These are phyloP conservation scores for Stemphylium vesicarium DNA, from an alignment of 2,329 filamentous ascomycete genomes.

Conservation along the genomic window DNA sequence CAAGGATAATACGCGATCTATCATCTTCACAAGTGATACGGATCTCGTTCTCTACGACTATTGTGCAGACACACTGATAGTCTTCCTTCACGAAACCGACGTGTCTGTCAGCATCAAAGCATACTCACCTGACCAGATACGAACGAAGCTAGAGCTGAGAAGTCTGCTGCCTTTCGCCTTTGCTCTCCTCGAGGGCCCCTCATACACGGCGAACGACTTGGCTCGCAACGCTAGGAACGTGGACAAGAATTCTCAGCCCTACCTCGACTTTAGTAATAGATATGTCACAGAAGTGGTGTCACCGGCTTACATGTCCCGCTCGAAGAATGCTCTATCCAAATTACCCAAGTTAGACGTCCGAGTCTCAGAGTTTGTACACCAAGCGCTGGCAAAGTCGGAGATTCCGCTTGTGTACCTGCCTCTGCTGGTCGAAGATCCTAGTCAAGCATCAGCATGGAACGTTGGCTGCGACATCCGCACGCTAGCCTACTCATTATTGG, in stretches of 20 bases:
- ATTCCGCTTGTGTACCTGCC: conserved; percentile 65
- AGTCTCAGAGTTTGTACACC: conserved; percentile 41
- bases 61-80: conserved; percentile 65
- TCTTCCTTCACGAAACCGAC: conserved; percentile 72
- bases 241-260: conserved; percentile 25
- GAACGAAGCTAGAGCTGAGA: conserved; percentile 53
- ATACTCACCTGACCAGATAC: conserved; percentile 55
- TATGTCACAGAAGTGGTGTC: conserved; percentile 24
- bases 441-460: conserved; percentile 52
- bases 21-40: conserved; percentile 82
- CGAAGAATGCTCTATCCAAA: not conserved
- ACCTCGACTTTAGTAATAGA: conserved; percentile 39
- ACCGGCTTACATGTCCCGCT: conserved; percentile 11
- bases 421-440: conserved; percentile 60
- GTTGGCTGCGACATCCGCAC: conserved; percentile 46
- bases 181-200: conserved; percentile 43
- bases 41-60: conserved; percentile 81
- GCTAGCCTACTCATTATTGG: conserved; percentile 49
- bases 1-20: conserved; percentile 61
- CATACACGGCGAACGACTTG: conserved; percentile 37
- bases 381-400: conserved; percentile 25
- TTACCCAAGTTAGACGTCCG: conserved; percentile 42
- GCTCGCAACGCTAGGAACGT: conserved; percentile 30
- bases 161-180: conserved; percentile 52
- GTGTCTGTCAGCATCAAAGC: conserved; percentile 39